Evolutionary conservation across 805 yeast genomes (phyloP).

Genomic region (Hanseniaspora taiwanica): DNA sequence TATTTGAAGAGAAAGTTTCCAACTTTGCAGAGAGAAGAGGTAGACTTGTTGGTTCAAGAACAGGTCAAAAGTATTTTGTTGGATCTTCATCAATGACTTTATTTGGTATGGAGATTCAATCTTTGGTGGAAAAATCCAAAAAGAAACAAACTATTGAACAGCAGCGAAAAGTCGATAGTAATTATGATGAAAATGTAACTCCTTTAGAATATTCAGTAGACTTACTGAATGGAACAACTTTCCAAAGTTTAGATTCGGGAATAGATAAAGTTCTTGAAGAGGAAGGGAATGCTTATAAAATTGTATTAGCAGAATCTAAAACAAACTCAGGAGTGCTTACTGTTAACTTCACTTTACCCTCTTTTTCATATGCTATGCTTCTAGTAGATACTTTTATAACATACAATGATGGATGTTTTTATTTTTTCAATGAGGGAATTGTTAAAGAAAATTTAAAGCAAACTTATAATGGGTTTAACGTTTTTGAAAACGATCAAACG

Average conservation of each 20-base stretch:
- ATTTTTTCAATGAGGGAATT: constrained; percentile 71
- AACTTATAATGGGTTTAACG: constrained; percentile 36
- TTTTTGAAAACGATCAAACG: constrained; percentile 34
- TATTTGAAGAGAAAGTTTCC: constrained; percentile 45
- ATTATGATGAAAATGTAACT: not conserved
- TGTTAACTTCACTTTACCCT: constrained; percentile 61
- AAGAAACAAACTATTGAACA: too few relatives aligned
- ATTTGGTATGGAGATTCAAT: constrained; percentile 66
- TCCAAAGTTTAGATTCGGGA: constrained; percentile 5
- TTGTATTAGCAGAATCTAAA: constrained; percentile 53
- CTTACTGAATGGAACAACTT: too few relatives aligned
- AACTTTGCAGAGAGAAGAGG: constrained; percentile 64
- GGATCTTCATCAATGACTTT: constrained; percentile 78
- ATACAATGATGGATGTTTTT: constrained; percentile 75
- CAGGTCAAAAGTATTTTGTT: constrained; percentile 63
- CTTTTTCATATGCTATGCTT: constrained; percentile 62
- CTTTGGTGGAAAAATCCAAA: constrained; percentile 32
- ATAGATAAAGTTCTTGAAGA: constrained; percentile 51
- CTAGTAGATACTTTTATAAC: constrained; percentile 65
- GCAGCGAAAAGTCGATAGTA: too few relatives aligned
- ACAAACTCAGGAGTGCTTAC: constrained; percentile 33
- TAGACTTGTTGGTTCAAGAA: constrained; percentile 55
- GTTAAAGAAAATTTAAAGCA: constrained; percentile 55
- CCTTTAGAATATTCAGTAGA: constrained; percentile 9
- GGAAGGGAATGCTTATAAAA: constrained; percentile 65